Percentiles rank a stretch among this genome's conserved stretches.
Evolutionary conservation across 2,329 filamentous ascomycete genomes (phyloP).

Genomic region (Trichophyton equinum): DNA sequence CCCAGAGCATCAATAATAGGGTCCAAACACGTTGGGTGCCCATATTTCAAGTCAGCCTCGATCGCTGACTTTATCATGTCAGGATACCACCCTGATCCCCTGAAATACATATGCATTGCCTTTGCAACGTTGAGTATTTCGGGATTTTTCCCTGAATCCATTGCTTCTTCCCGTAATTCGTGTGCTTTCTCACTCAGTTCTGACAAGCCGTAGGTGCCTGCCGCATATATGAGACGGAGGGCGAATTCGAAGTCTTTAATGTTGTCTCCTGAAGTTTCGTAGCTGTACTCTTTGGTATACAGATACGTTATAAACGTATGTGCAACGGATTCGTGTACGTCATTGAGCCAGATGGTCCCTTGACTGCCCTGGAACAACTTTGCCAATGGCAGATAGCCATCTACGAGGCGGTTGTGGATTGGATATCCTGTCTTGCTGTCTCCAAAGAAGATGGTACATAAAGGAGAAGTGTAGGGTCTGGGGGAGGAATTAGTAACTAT

Average conservation of each 20-base stretch:
- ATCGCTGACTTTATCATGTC: background rate
- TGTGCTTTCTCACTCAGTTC: background rate
- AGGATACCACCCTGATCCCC: background rate
- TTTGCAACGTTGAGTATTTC: background rate
- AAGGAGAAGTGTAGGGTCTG: background rate
- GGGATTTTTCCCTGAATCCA: background rate
- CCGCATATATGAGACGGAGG: background rate
- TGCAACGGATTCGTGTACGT: background rate
- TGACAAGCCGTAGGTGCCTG: background rate
- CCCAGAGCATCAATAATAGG: background rate
- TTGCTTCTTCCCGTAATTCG: background rate
- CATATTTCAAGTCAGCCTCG: background rate
- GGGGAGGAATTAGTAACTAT: background rate
- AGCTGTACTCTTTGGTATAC: background rate
- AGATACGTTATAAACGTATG: background rate
- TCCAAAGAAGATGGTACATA: background rate
- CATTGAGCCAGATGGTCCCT: background rate
- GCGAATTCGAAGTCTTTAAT: background rate
- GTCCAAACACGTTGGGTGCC: background rate
- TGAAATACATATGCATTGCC: background rate
- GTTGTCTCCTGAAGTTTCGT: background rate
- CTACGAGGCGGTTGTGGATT: background rate
- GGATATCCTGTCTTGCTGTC: background rate
- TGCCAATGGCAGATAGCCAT: background rate
- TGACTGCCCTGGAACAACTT: background rate